Conservation (phyloP, 306 rosid genomes). For the Castanospermum australe region DNA sequence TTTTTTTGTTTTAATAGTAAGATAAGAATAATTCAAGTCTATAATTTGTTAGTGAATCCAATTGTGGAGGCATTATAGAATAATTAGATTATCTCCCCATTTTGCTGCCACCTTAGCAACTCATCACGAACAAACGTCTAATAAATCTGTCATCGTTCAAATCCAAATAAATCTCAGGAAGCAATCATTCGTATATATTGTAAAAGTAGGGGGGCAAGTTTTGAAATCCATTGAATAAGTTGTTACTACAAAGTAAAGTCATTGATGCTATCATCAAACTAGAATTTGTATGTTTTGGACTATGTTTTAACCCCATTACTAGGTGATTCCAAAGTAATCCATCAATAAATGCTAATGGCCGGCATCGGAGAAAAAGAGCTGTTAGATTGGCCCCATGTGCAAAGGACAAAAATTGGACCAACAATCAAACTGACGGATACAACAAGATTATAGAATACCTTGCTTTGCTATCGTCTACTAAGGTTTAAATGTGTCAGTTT, state of each 20-base stretch:
- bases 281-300: neutral
- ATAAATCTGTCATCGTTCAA: neutral
- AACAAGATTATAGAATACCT: neutral
- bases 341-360: neutral
- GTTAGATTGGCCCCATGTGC: neutral
- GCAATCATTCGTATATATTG: neutral
- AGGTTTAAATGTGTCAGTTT: too few species aligned
- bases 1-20: neutral
- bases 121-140: neutral
- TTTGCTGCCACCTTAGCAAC: neutral
- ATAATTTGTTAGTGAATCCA: too few species aligned
- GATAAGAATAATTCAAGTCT: neutral
- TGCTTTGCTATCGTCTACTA: too few species aligned
- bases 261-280: too few species aligned
- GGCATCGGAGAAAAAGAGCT: neutral
- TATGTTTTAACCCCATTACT: neutral
- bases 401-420: neutral
- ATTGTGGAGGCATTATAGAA: too few species aligned
- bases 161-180: neutral
- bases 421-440: neutral
- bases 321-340: neutral
- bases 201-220: neutral
- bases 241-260: too few species aligned
- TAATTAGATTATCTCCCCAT: too few species aligned
- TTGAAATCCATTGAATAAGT: neutral